Conservation (phyloP, 1,284 basidiomycete genomes). For the Boletus hoseneyae region DNA sequence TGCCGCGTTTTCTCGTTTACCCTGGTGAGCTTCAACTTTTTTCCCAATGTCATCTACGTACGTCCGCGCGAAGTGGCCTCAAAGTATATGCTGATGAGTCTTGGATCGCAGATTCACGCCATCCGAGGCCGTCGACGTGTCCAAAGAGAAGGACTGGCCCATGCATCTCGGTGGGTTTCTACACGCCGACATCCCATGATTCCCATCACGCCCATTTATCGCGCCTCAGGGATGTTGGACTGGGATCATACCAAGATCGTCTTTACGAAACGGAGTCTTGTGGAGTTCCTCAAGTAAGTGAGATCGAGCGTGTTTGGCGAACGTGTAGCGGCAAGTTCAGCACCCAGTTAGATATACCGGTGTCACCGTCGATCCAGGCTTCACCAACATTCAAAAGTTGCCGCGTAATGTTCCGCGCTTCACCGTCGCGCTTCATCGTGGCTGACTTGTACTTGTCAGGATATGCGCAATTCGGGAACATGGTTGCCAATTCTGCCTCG, state of each 20-base stretch:
- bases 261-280: slow-evolving; percentile 67
- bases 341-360: slow-evolving; percentile 53
- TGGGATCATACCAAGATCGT: slow-evolving; percentile 71
- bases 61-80: slow-evolving; percentile 5
- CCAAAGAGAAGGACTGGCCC: slow-evolving; percentile 69
- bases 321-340: slow-evolving; percentile 21
- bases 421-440: slow-evolving; percentile 36
- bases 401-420: slow-evolving; percentile 45
- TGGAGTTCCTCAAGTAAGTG: slow-evolving; percentile 70
- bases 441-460: slow-evolving; percentile 28
- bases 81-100: slow-evolving; percentile 4
- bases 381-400: slow-evolving; percentile 64
- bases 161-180: slow-evolving; percentile 51
- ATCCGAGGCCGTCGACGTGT: slow-evolving; percentile 48
- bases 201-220: neutral
- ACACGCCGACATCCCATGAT: neutral
- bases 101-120: slow-evolving; percentile 53
- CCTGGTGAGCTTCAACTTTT: neutral
- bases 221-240: slow-evolving; percentile 60
- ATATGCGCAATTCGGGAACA: slow-evolving; percentile 31
- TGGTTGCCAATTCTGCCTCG: slow-evolving; percentile 18
- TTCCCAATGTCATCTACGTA: slow-evolving; percentile 29
- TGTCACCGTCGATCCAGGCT: slow-evolving; percentile 69
- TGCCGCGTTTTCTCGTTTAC: neutral
- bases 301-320: slow-evolving; percentile 2